A percentile compares a stretch with the other conserved stretches of the same genome.
These are phyloP conservation scores for Glonium stellatum DNA, from an alignment of 495 filamentous ascomycete genomes.

Conservation along the genomic window DNA sequence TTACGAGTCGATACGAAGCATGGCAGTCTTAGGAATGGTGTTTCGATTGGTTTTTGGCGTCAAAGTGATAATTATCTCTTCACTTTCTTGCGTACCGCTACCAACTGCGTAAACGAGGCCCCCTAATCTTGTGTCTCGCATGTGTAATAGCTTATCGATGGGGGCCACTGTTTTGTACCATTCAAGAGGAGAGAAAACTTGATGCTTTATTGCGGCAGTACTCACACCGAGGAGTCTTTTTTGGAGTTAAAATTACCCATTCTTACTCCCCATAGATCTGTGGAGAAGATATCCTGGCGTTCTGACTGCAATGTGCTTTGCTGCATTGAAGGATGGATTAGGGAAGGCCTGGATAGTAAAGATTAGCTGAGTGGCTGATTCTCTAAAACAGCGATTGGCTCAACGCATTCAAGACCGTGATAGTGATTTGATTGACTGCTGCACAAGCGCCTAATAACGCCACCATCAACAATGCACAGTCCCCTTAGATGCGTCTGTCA, in stretches of 20 bases:
- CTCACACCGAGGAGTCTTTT: neutral
- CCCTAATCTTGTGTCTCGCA: neutral
- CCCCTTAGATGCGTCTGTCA: no score
- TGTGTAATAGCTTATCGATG: neutral
- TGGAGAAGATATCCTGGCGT: neutral
- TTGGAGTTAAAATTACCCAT: neutral
- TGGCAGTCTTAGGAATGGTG: constrained; percentile 7
- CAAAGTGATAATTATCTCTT: constrained; percentile 6
- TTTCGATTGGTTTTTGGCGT: constrained; percentile 15
- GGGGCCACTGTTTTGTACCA: neutral
- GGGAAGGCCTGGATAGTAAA: neutral
- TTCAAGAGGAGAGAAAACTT: neutral
- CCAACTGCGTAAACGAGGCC: neutral
- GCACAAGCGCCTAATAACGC: neutral
- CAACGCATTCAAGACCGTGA: neutral
- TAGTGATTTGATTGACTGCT: no score
- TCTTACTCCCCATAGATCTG: neutral
- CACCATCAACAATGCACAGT: neutral
- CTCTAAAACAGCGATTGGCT: neutral
- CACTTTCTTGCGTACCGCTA: neutral
- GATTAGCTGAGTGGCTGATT: neutral
- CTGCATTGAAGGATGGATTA: neutral
- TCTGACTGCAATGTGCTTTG: neutral
- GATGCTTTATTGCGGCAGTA: neutral
- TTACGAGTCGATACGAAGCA: constrained; percentile 24